Evolutionary conservation across 1,284 basidiomycete species (phyloP).

Genomic region (Cryptococcus maquisensis): DNA sequence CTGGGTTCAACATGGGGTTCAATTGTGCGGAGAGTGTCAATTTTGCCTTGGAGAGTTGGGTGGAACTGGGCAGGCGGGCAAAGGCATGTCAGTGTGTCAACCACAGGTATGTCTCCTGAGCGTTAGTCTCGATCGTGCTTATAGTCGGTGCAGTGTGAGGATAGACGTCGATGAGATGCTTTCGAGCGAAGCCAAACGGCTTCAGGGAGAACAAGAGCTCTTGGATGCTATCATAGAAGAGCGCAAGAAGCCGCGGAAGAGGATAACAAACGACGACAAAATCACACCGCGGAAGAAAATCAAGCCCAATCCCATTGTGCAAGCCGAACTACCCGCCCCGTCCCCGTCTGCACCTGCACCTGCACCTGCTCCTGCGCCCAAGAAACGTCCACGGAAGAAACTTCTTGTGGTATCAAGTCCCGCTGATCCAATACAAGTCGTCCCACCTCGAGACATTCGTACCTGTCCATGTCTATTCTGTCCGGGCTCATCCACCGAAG

Average conservation of each 20-base stretch:
- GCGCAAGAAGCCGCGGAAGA: slow-evolving; percentile 14
- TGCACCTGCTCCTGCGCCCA: not conserved
- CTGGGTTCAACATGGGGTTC: slow-evolving; percentile 94
- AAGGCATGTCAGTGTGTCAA: slow-evolving; percentile 76
- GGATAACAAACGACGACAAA: not conserved
- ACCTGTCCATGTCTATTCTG: slow-evolving; percentile 71
- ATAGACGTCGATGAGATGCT: slow-evolving; percentile 84
- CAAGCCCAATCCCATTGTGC: not conserved
- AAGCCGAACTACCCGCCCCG: not conserved
- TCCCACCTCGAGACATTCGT: slow-evolving; percentile 40
- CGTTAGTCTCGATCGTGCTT: not conserved
- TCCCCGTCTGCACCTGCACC: not conserved
- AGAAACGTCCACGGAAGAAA: not conserved
- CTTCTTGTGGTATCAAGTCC: not conserved
- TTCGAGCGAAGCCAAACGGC: slow-evolving; percentile 56
- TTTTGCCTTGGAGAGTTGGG: slow-evolving; percentile 93
- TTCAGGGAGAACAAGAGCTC: slow-evolving; percentile 46
- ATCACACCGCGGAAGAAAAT: slow-evolving; percentile 8
- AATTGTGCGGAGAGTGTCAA: slow-evolving; percentile 98
- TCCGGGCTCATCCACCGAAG: slow-evolving; percentile 57
- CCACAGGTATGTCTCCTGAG: slow-evolving; percentile 60
- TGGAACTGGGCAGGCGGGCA: slow-evolving; percentile 78
- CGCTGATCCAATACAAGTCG: not conserved
- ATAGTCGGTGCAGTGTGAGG: slow-evolving; percentile 60
- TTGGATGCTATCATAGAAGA: slow-evolving; percentile 30